Conservation (phyloP, 345 rosid species). For the Euphorbia pulcherrima region DNA sequence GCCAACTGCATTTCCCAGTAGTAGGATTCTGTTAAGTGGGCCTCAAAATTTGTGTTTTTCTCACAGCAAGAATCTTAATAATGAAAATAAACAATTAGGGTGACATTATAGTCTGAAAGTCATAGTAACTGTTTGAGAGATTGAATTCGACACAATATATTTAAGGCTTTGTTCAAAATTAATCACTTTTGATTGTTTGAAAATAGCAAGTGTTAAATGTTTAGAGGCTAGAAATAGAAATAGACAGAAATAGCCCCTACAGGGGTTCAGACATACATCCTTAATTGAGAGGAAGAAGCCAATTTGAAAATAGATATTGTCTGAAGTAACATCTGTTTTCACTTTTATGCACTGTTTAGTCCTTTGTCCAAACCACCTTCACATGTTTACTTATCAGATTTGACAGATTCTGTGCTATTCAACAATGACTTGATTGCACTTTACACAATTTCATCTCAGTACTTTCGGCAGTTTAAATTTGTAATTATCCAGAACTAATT, state of each 20-base stretch:
- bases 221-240: not conserved
- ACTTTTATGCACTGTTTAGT: not conserved
- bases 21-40: not conserved
- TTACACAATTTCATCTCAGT: too few species aligned
- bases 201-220: not conserved
- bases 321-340: not conserved
- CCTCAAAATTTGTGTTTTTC: not conserved
- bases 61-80: not conserved
- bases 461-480: too few species aligned
- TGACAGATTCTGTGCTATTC: not conserved
- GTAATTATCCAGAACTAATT: too few species aligned
- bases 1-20: not conserved
- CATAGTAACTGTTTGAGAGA: not conserved
- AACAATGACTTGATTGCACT: too few species aligned
- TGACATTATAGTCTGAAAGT: not conserved
- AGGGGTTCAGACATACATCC: not conserved
- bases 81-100: not conserved
- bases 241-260: not conserved
- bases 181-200: not conserved
- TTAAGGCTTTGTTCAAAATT: too few species aligned
- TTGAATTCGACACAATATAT: too few species aligned
- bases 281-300: not conserved
- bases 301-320: not conserved
- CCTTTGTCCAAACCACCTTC: not conserved
- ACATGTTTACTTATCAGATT: not conserved